Conservation (phyloP, 441 rosid species). For the Euphorbia schlechtendalii region DNA sequence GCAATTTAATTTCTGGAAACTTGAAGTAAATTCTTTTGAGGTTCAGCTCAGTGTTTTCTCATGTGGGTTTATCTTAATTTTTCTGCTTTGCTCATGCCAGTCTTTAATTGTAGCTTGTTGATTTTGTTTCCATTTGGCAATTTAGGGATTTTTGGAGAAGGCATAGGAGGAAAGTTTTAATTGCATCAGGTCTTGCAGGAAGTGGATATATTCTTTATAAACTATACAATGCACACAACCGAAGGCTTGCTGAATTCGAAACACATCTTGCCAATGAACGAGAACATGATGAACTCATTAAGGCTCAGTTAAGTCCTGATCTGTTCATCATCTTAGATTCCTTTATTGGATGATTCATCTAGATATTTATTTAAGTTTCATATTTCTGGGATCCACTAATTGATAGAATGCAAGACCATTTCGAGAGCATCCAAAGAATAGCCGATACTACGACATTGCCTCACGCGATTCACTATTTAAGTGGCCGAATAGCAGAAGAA, state of each 20-base stretch:
- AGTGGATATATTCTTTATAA: constrained; percentile 74
- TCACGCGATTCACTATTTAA: constrained; percentile 58
- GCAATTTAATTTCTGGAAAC: not conserved
- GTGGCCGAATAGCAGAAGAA: constrained; percentile 52
- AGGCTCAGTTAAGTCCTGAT: constrained; percentile 64
- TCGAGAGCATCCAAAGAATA: constrained; percentile 76
- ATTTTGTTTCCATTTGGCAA: constrained; percentile 12
- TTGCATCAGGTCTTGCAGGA: constrained; percentile 68
- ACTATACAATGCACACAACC: constrained; percentile 55
- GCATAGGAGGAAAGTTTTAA: constrained; percentile 65
- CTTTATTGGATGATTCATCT: not conserved
- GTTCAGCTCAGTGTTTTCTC: too few species aligned
- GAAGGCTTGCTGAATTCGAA: constrained; percentile 54
- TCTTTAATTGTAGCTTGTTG: constrained; percentile 14
- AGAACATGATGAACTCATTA: constrained; percentile 61
- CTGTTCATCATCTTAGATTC: constrained; percentile 10
- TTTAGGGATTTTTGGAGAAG: constrained; percentile 80
- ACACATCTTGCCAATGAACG: constrained; percentile 44
- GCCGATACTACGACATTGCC: constrained; percentile 81
- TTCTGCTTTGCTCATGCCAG: not conserved
- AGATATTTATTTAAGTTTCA: constrained; percentile 1
- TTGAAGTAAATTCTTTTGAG: not conserved
- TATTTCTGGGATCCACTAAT: constrained; percentile 9
- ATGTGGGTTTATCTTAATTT: not conserved
- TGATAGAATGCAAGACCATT: constrained; percentile 73